Conservation (phyloP, 2,329 filamentous ascomycete genomes). For the Cercospora berteroae region DNA sequence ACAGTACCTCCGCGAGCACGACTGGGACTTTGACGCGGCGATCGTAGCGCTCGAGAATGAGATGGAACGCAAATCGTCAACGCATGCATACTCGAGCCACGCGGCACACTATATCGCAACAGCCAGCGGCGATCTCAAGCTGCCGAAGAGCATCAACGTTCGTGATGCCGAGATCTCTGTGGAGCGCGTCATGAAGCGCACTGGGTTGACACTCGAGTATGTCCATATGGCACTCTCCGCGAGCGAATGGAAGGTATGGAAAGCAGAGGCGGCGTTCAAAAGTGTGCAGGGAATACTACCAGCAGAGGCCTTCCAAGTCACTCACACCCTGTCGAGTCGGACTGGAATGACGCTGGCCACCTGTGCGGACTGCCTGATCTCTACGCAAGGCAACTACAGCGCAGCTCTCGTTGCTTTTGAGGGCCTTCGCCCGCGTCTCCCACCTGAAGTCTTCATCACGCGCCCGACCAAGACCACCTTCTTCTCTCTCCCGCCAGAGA, state of each 20-base stretch:
- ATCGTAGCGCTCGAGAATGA: background rate
- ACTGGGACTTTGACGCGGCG: background rate
- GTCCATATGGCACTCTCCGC: background rate
- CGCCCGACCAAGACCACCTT: background rate
- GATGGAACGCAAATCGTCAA: background rate
- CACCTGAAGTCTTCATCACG: background rate
- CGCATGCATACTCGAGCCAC: background rate
- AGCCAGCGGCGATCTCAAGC: background rate
- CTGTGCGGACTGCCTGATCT: background rate
- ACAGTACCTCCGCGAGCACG: background rate
- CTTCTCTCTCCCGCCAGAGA: background rate
- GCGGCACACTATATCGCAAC: background rate
- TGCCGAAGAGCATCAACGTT: background rate
- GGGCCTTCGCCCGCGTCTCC: background rate
- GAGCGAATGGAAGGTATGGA: background rate
- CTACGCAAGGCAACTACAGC: background rate
- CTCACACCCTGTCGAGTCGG: background rate
- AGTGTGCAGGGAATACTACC: background rate
- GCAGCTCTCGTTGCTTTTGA: background rate
- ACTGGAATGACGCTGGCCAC: background rate
- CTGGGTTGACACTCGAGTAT: background rate
- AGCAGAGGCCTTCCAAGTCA: background rate
- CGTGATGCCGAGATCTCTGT: background rate
- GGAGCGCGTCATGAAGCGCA: background rate
- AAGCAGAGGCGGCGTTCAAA: background rate